phyloP scores from a whole-genome alignment of 108 stramenopile genomes.

The Fragilaria radians region DNA sequence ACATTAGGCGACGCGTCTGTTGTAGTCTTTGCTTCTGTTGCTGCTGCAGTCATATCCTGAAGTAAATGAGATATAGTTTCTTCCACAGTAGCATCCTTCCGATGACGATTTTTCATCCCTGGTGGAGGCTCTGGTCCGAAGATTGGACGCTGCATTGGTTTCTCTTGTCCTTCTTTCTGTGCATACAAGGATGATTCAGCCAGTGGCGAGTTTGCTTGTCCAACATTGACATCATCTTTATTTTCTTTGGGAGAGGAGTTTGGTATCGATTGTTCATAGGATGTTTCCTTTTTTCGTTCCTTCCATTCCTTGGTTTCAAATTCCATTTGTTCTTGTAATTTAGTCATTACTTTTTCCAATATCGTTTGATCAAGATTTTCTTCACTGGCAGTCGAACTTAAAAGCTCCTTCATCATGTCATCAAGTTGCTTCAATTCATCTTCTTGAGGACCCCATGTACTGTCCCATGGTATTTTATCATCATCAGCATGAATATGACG shows the following conservation, averaged over 20 bases:
- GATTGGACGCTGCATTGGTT: background rate
- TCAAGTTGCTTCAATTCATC: slow-evolving; percentile 1
- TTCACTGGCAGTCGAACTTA: background rate
- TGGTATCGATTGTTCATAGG: slow-evolving; percentile 1
- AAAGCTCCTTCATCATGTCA: slow-evolving; percentile 9
- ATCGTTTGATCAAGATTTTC: slow-evolving; percentile 11
- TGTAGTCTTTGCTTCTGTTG: slow-evolving; percentile 1
- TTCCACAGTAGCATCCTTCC: background rate
- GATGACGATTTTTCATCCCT: background rate
- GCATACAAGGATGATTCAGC: background rate
- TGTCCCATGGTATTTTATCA: background rate
- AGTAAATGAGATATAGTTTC: slow-evolving; percentile 16
- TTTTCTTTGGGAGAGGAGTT: background rate
- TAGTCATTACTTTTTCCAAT: background rate
- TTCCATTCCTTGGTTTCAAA: slow-evolving; percentile 1
- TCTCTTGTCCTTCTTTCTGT: slow-evolving; percentile 1
- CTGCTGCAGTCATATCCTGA: slow-evolving; percentile 16
- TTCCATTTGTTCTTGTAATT: slow-evolving; percentile 18
- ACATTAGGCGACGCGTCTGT: background rate
- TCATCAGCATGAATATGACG: background rate
- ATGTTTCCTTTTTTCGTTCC: background rate
- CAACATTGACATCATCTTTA: slow-evolving; percentile 1
- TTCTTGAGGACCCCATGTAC: background rate
- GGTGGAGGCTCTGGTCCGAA: background rate
- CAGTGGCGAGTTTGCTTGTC: background rate